Evolutionary conservation across 805 yeast genomes (phyloP).

Genomic region (Starmerella khaoyaiensis): DNA sequence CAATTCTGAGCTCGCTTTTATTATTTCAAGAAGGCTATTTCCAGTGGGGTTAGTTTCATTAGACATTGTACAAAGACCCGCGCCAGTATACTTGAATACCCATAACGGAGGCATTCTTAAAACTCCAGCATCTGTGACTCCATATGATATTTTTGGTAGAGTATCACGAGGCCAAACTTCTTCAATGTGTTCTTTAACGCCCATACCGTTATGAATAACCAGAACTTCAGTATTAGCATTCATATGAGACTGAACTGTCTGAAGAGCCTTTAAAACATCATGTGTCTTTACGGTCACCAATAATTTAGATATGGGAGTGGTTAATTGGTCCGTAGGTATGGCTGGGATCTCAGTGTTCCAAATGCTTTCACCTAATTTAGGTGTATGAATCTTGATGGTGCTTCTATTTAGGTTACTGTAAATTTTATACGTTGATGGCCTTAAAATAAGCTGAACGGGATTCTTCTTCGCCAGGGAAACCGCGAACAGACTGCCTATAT

Average conservation of each 20-base stretch:
- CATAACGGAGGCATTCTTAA: conserved; percentile 37
- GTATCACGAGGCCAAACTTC: conserved; percentile 40
- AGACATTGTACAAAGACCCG: conserved; percentile 31
- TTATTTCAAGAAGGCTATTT: neutral
- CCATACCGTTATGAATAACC: conserved; percentile 79
- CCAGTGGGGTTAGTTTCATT: neutral
- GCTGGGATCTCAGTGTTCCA: conserved; percentile 15
- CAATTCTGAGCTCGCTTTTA: conserved; percentile 3
- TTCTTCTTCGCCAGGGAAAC: conserved; percentile 32
- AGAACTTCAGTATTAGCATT: conserved; percentile 42
- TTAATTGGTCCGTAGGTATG: conserved; percentile 14
- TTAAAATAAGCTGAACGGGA: conserved; percentile 33
- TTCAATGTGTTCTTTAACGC: conserved; percentile 43
- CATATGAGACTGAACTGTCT: conserved; percentile 40
- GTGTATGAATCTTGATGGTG: conserved; percentile 7
- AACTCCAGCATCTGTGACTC: conserved; percentile 76
- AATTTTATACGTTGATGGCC: conserved; percentile 32
- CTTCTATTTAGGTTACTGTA: conserved; percentile 26
- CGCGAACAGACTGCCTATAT: conserved; percentile 41
- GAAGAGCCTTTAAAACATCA: conserved; percentile 53
- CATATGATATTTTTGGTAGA: conserved; percentile 55
- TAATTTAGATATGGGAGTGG: conserved; percentile 37
- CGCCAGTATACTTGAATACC: conserved; percentile 54
- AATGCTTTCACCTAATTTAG: conserved; percentile 32
- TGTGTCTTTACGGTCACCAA: conserved; percentile 72